Percentiles rank a stretch among this genome's conserved stretches.
Evolutionary conservation across 139 green algal genomes (phyloP).

Genomic region (Chlamydomonas asymmetrica): DNA sequence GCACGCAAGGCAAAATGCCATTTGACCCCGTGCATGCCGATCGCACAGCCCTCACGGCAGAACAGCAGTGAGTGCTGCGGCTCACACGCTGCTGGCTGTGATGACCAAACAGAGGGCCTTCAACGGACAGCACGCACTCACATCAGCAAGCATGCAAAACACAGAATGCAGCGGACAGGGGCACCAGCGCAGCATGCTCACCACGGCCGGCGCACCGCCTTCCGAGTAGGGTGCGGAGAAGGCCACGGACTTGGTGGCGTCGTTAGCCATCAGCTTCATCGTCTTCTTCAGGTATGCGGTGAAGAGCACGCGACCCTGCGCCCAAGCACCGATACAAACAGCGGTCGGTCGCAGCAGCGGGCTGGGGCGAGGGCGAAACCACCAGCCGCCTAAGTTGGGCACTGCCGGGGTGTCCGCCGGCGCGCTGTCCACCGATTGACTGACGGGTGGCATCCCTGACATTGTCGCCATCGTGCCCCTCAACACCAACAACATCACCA

Average conservation of each 20-base stretch:
- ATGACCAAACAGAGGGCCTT: not conserved
- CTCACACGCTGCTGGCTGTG: not conserved
- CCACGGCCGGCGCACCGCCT: slow-evolving; percentile 2
- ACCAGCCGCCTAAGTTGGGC: too few species aligned
- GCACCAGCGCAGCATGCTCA: not conserved
- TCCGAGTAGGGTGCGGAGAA: slow-evolving; percentile 15
- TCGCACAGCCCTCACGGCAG: too few species aligned
- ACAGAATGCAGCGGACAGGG: too few species aligned
- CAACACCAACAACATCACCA: not conserved
- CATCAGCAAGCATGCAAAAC: not conserved
- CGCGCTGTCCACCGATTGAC: too few species aligned
- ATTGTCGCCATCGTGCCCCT: too few species aligned
- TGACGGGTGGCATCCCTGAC: too few species aligned
- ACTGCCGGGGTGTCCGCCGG: too few species aligned
- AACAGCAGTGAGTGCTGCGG: not conserved
- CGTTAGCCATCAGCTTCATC: slow-evolving; percentile 27
- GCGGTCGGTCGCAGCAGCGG: not conserved
- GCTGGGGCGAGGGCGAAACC: not conserved
- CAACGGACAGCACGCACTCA: too few species aligned
- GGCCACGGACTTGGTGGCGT: slow-evolving; percentile 19
- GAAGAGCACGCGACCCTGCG: slow-evolving; percentile 25
- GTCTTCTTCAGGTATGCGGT: slow-evolving; percentile 29
- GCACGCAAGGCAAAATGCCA: too few species aligned
- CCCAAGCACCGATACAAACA: not conserved
- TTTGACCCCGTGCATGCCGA: too few species aligned